Conservation (phyloP, 2,329 filamentous ascomycete genomes). For the Ascomycota sp. region DNA sequence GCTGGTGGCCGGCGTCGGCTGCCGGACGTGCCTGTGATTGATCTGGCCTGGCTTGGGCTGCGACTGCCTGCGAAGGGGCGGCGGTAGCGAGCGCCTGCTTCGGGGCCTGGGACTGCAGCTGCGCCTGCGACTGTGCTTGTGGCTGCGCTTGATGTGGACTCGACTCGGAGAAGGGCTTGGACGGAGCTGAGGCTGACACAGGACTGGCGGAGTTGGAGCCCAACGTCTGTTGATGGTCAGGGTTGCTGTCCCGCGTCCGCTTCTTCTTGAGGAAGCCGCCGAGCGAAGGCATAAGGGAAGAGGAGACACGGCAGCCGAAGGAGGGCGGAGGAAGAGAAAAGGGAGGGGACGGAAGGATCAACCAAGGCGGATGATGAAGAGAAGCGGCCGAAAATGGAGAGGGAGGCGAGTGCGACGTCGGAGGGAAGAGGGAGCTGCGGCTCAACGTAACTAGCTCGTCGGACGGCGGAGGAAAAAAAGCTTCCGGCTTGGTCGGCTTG, state of each 20-base stretch:
- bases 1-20: slow-evolving; percentile 6
- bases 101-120: too few relatives aligned
- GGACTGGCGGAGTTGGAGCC: slow-evolving; percentile 42
- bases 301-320: neutral
- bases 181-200: slow-evolving; percentile 31
- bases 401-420: neutral
- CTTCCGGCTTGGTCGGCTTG: too few relatives aligned
- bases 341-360: neutral
- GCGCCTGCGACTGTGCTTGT: too few relatives aligned
- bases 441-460: too few relatives aligned
- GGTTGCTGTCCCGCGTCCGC: slow-evolving; percentile 76
- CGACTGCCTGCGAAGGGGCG: slow-evolving; percentile 1
- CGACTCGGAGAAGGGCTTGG: slow-evolving; percentile 23
- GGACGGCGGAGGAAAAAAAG: too few relatives aligned
- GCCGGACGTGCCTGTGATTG: slow-evolving; percentile 5
- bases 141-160: slow-evolving; percentile 6
- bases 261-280: slow-evolving; percentile 96
- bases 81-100: too few relatives aligned
- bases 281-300: slow-evolving; percentile 59
- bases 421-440: too few relatives aligned
- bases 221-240: slow-evolving; percentile 30
- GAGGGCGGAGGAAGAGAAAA: neutral
- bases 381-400: neutral
- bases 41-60: slow-evolving; percentile 2
- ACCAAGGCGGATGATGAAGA: neutral